Evolutionary conservation across 2,329 filamentous ascomycete species (phyloP).

Genomic region (Curvularia verruculosa): DNA sequence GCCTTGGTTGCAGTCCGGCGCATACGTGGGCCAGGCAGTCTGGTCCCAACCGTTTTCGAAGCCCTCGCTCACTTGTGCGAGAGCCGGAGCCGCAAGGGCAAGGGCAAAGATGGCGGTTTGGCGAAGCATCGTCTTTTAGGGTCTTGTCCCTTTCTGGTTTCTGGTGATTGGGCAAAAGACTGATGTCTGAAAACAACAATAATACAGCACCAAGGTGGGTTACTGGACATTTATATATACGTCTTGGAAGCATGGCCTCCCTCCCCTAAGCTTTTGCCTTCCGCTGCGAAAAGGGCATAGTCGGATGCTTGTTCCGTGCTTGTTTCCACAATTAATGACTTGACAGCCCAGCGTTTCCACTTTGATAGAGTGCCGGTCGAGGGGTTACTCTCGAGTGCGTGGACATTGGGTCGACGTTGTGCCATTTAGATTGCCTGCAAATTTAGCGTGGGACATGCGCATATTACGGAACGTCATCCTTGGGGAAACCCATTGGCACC

Average conservation of each 20-base stretch:
- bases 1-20: slow-evolving; percentile 65
- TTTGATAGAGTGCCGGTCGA: slow-evolving; percentile 14
- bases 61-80: slow-evolving; percentile 61
- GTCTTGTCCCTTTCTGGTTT: background rate
- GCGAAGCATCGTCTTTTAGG: slow-evolving; percentile 50
- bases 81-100: slow-evolving; percentile 54
- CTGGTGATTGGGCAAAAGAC: background rate
- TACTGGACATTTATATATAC: slow-evolving; percentile 19
- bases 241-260: background rate
- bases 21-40: slow-evolving; percentile 64
- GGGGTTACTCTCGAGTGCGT: background rate
- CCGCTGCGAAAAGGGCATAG: slow-evolving; percentile 10
- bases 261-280: slow-evolving; percentile 15
- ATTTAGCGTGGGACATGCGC: slow-evolving; percentile 13
- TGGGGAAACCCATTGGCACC: background rate
- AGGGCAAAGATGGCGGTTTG: slow-evolving; percentile 55
- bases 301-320: slow-evolving; percentile 8
- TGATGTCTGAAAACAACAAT: background rate
- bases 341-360: slow-evolving; percentile 12
- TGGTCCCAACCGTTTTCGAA: slow-evolving; percentile 66
- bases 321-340: slow-evolving; percentile 10
- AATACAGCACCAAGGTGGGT: background rate
- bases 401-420: slow-evolving; percentile 5
- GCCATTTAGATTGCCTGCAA: slow-evolving; percentile 14
- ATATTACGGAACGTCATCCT: slow-evolving; percentile 14